Base-by-base conservation (phyloP, 495 filamentous ascomycete species). In the Haplographium delicatum region DNA sequence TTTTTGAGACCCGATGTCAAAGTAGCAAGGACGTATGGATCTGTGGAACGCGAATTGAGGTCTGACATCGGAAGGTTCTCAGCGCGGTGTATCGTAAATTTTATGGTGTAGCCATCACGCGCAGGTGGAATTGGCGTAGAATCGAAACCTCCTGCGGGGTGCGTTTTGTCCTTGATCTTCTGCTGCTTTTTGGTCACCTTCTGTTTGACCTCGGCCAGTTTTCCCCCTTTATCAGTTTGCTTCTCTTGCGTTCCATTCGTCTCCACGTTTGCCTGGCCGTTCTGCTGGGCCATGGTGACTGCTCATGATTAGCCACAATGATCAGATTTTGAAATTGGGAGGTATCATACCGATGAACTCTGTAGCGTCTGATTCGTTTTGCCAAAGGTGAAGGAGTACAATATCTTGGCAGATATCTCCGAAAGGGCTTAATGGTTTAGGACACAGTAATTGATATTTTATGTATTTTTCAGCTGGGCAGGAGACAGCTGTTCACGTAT, bases 1-100 rank as follows among this genome's bases (percentile, higher is more conserved):
- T 75, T 78, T 0, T 80, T 83, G 3, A 91, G 62, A 20, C 71
- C 67, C 5, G 72, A 68, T 5, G 69, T 72, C 15, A 97, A 66
- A 10, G 86, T 84, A 13, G 88, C 88, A 8, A 72, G 62, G 9
- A 95, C 66, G 63, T 84, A 97, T 2, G 91, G 91, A 65, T 97
- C 91, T 2, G 89, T 89, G 11, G 89, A 84, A 54, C 85, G 72
- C 13, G 82, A 72, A 57, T 79, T 75, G 43, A 94, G 71, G 66
- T 97, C 91, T 34, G 83, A 88, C 51, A 87, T 74, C 10, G 91
- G 90, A 11, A 97, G 77, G 57, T 91, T 84, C 37, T 70, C 72
- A 1, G 88, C 91, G 19, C 80, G 77, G 63, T 91, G 85, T 63
- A 97, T 89, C 40, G 81, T 90, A 62, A 97, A 81, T 57, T 84